Conservation (phyloP, 352 stramenopile species). For the Globisporangium paddicum region DNA sequence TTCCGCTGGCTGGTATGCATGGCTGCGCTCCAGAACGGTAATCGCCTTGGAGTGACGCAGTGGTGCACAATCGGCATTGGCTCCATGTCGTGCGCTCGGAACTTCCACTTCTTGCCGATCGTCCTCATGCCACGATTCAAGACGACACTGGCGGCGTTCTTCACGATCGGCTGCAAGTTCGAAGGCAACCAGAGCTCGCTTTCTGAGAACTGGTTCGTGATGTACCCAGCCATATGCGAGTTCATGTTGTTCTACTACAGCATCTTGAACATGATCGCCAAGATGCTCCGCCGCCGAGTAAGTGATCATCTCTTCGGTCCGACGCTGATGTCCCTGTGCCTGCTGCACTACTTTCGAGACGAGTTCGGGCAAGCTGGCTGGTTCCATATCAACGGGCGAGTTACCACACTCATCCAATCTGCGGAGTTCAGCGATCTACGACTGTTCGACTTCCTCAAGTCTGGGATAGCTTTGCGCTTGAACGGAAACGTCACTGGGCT, state of each 20-base stretch:
- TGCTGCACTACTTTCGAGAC: constrained; percentile 20
- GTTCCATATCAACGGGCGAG: constrained; percentile 7
- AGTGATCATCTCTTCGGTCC: constrained; percentile 20
- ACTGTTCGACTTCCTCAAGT: constrained; percentile 5
- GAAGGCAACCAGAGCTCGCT: constrained; percentile 14
- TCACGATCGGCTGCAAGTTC: constrained; percentile 14
- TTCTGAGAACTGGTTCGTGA: constrained; percentile 20
- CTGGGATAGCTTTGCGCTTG: constrained; percentile 2
- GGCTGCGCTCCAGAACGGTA: constrained; percentile 14
- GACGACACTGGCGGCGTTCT: constrained; percentile 16
- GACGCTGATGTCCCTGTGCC: constrained; percentile 14
- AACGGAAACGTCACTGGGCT: constrained; percentile 12
- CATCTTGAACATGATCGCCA: constrained; percentile 19
- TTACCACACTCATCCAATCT: constrained; percentile 3
- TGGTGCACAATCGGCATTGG: constrained; percentile 14
- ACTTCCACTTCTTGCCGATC: constrained; percentile 20
- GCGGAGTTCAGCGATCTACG: constrained; percentile 9
- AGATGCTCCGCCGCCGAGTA: constrained; percentile 14
- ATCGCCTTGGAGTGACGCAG: constrained; percentile 2
- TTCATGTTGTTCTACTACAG: constrained; percentile 24
- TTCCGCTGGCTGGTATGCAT: constrained; percentile 27
- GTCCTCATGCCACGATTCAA: constrained; percentile 15
- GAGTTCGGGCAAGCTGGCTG: neutral
- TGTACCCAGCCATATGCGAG: constrained; percentile 21
- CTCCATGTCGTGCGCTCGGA: constrained; percentile 14